phyloP scores from a whole-genome alignment of 306 rosid species.

The Vigna hirtella region DNA sequence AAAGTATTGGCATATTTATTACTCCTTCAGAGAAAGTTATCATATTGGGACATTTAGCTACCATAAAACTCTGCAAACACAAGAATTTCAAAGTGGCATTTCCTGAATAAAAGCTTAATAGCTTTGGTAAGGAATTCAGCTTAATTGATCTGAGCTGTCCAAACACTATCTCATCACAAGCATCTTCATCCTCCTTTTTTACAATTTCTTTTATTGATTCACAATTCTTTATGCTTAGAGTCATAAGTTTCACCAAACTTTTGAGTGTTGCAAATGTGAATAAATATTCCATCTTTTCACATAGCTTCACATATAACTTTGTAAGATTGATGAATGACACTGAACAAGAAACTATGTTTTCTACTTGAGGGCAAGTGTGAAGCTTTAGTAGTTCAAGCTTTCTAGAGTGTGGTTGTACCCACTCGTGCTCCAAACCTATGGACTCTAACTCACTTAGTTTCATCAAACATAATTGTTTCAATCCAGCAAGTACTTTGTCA shows the following conservation, averaged over 20 bases:
- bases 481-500: too few relatives aligned
- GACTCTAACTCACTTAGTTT: neutral
- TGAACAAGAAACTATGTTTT: neutral
- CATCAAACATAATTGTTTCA: too few relatives aligned
- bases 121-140: neutral
- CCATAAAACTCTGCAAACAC: neutral
- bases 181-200: neutral
- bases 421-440: constrained; percentile 21
- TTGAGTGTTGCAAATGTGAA: constrained; percentile 25
- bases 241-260: constrained; percentile 29
- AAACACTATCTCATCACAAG: neutral
- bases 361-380: rapidly evolving
- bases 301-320: rapidly evolving
- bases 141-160: neutral
- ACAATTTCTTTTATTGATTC: neutral
- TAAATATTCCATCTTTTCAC: neutral
- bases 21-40: constrained; percentile 7
- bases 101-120: constrained; percentile 23
- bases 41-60: neutral
- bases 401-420: neutral
- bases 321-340: neutral
- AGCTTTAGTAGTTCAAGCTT: neutral
- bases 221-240: neutral
- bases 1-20: neutral
- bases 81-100: neutral